Base-by-base conservation (phyloP, 305 asterid species). In the Fraxinus floribunda region DNA sequence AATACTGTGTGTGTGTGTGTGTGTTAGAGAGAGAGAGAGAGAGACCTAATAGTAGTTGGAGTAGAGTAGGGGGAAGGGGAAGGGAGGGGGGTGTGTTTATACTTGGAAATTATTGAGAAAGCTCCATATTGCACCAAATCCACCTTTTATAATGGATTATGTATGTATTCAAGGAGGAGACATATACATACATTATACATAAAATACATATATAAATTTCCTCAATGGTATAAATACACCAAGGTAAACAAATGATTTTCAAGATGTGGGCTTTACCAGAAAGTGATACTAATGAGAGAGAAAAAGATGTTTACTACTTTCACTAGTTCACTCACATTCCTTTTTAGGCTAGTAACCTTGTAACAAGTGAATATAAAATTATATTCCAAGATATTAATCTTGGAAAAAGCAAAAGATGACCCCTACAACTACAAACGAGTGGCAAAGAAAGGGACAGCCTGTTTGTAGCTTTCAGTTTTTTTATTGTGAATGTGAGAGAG, bases 391-490 rank as follows among this genome's bases (percentile, higher is more conserved):
- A 75, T 79, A 62, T 75, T 86, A 78, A 57, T 78, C 74, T 35
- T 78, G 76, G 6, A 75, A 57, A 81, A 72, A 55, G 84, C 85
- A 80, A 82, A 18, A 83, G 84, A 82, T 20, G 76, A 30, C 70
- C 79, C 82, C 30, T 29, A 29, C 30, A 29, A 29, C 77, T 79
- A 82, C 30, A 87, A 82, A 87, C 80, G 89, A 87, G 92, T 91
- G 95, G 92, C 88, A 38, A 83, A 74, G 87, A 91, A 87, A 86
- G 91, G 84, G 90, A 89, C 91, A 86, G 86, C 80, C 89, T 81
- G 89, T 86, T 75, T 64, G 89, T 85, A 79, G 81, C 89, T 88
- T 87, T 83, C 87, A 84, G 26, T 78, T 73, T 83, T 83, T 80
- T 76, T n/a, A 71, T 49, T 60, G 83, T 76, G 77, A 55, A 41